Base-by-base conservation (phyloP, 441 rosid genomes). In the Pelargonium fulgidum region DNA sequence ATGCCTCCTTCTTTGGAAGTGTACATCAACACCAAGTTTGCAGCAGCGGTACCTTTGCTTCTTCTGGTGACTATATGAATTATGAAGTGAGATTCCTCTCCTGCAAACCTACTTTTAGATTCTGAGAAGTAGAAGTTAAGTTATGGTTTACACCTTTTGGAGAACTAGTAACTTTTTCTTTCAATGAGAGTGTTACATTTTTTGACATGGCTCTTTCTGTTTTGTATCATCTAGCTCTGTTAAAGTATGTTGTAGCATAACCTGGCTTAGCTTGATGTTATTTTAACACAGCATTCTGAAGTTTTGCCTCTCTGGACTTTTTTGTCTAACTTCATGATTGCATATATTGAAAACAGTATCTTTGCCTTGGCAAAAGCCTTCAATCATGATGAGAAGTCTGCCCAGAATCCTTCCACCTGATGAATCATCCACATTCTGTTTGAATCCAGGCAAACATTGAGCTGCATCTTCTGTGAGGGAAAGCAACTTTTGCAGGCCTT, bases 1-100 rank as follows among this genome's bases (percentile, higher is more conserved):
- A 75, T 56, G 83, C 86, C 82, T 74, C 64, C 82, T 75, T 75
- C 86, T n/a, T 29, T 80, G 77, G 86, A 84, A 42, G 70, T 77
- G 68, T 70, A 74, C 42, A 70, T 74, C 73, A 68, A 68, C 70
- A 50, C 77, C 79, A 56, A 78, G 66, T 70, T 81, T 85, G 80
- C 81, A 75, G 77, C 86, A 82, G 68, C 84, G 84, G 64, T 85
- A 85, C 79, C 79, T 87, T 45, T 79, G 86, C 73, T 80, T 86
- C 73, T 80, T 86, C 70, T 75, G 76, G 70, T 80, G 81, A 19
- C 85, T 87, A 58, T 78, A 85, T 4, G 85, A 85, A 73, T 50
- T 78, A 85, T 4, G 85, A 85, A 73, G 91, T 87, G 75, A 83
- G 84, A 72, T 70, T 69, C 66, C 75, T 64, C 69, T 16, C 17